Base-by-base conservation (phyloP, 2,329 filamentous ascomycete genomes). In the Penicillium sp. region DNA sequence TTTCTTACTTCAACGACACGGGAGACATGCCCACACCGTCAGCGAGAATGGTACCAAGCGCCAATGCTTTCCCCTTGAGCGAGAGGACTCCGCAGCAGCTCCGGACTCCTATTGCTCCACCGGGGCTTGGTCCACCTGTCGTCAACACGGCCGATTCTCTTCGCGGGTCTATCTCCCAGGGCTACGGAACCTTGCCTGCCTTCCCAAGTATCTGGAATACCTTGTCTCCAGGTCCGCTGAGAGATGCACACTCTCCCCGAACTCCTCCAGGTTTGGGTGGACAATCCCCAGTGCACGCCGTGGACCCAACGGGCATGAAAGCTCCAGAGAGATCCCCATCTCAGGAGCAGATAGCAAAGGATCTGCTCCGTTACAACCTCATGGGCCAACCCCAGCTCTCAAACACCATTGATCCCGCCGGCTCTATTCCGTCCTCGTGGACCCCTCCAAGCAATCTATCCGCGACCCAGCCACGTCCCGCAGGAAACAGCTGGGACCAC, bases 181-280 rank as follows among this genome's bases (percentile, higher is more conserved):
- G 65, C 13, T 70, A 64, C 37, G 60, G 61, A 1, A 59, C 67
- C 6, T 49, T 62, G 13, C 59, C 61, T 13, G 40, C 62, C 6
- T 57, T 68, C 5, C 56, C 57, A n/a, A 58, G 68, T 28, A 69
- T 77, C 36, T 74, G 68, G 64, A 74, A 70, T 40, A 69, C 70
- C 0, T 66, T 68, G 22, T 73, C 76, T 46, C 64, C 72, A 1
- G 68, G 73, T 13, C 64, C 68, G n/a, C 57, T 70, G 6, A 69
- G 68, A 45, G 73, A 73, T 31, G 56, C 59, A 31, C 48, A 60
- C 14, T 67, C 63, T 20, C 72, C 71, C 18, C 65, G 70, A 6
- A 66, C 68, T 22, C 69, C 69, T 18, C 62, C 65, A 10, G 66
- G 64, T 18, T 58, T 71, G 5, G 59, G 63, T 22, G 64, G 59